phyloP scores from a whole-genome alignment of 352 stramenopile species.

The Pythium pectinolyticum region DNA sequence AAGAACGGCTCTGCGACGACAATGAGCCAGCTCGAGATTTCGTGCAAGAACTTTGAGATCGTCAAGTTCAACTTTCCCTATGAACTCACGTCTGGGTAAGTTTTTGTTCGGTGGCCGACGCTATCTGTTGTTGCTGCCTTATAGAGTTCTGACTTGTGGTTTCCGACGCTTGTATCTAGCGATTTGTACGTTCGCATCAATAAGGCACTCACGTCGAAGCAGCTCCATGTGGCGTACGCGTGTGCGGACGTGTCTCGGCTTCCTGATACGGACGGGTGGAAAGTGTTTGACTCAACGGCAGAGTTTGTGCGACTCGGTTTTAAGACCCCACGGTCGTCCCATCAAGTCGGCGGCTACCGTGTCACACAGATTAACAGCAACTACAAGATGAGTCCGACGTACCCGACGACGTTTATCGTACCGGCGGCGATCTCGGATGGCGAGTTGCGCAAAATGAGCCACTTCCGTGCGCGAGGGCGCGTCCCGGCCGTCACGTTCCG shows the following conservation, averaged over 20 bases:
- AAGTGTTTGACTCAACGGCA: slow-evolving; percentile 46
- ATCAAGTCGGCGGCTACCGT: slow-evolving; percentile 55
- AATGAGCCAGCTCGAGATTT: slow-evolving; percentile 75
- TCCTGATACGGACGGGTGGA: slow-evolving; percentile 54
- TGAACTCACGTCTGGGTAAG: slow-evolving; percentile 55
- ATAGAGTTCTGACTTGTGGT: background rate
- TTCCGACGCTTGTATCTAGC: slow-evolving; percentile 28
- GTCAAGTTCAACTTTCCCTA: slow-evolving; percentile 76
- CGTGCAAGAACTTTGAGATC: slow-evolving; percentile 87
- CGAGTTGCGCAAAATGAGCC: slow-evolving; percentile 82
- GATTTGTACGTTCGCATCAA: slow-evolving; percentile 72
- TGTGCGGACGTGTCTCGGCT: slow-evolving; percentile 36
- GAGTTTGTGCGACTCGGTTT: slow-evolving; percentile 70
- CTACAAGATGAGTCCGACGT: slow-evolving; percentile 83
- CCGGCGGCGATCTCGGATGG: slow-evolving; percentile 91
- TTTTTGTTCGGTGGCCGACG: background rate
- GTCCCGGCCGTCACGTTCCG: slow-evolving; percentile 92
- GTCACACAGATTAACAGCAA: slow-evolving; percentile 70
- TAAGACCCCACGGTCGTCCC: slow-evolving; percentile 35
- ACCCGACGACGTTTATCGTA: slow-evolving; percentile 86
- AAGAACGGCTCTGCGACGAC: slow-evolving; percentile 33
- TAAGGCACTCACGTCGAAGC: slow-evolving; percentile 52
- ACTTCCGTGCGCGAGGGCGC: slow-evolving; percentile 91
- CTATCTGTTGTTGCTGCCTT: background rate
- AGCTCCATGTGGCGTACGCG: slow-evolving; percentile 53